Evolutionary conservation across 768 basidiomycete species (phyloP).

Genomic region (Stropharia rugosoannulata): DNA sequence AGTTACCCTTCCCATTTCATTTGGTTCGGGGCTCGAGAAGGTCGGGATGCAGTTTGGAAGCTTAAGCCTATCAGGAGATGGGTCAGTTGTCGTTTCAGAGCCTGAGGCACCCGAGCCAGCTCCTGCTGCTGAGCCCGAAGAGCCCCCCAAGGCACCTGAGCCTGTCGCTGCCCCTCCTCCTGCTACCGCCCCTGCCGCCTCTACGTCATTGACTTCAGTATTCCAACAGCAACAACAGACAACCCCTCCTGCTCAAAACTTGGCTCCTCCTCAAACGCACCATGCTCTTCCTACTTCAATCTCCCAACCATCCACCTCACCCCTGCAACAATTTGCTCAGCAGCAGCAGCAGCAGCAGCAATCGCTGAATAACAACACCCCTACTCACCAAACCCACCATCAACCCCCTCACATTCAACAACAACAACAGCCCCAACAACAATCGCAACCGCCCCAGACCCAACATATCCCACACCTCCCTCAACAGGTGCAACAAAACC

Average conservation of each 20-base stretch:
- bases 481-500: conserved; percentile 43
- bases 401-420: conserved; percentile 16
- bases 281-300: conserved; percentile 34
- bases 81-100: conserved; percentile 41
- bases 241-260: conserved; percentile 27
- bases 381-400: conserved; percentile 17
- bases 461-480: conserved; percentile 41
- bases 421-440: conserved; percentile 9
- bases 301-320: conserved; percentile 40
- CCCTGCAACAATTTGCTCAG: conserved; percentile 41
- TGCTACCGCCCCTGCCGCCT: conserved; percentile 39
- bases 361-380: conserved; percentile 6
- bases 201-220: conserved; percentile 38
- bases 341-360: conserved; percentile 35
- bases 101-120: background rate
- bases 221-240: conserved; percentile 44
- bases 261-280: conserved; percentile 28
- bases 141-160: conserved; percentile 20
- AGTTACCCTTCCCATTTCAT: conserved; percentile 77
- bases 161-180: conserved; percentile 26
- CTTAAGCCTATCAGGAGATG: conserved; percentile 71
- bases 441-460: conserved; percentile 30
- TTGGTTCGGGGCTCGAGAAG: conserved; percentile 66
- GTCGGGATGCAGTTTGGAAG: conserved; percentile 92
- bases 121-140: conserved; percentile 32